These are phyloP conservation scores for Talaromyces funiculosus DNA, from an alignment of 2,329 filamentous ascomycete species.

Conservation along the genomic window DNA sequence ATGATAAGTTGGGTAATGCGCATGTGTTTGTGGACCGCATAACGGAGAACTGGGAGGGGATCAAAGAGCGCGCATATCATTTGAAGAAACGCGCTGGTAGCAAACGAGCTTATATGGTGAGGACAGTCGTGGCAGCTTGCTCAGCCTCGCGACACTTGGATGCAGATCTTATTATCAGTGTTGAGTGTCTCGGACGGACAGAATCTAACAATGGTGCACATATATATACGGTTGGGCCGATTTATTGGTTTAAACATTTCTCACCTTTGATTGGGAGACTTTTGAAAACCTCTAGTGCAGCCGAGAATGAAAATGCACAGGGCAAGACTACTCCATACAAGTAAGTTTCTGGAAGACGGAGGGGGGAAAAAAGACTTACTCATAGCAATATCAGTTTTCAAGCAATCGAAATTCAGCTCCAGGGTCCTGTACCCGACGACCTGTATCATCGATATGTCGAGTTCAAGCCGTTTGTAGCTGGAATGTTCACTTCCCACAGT, in stretches of 20 bases:
- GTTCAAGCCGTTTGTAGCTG: conserved; percentile 82
- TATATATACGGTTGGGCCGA: conserved; percentile 75
- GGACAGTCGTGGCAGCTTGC: conserved; percentile 62
- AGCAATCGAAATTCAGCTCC: conserved; percentile 82
- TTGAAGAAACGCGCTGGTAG: conserved; percentile 76
- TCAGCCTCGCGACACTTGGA: conserved; percentile 59
- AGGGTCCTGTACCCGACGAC: conserved; percentile 70
- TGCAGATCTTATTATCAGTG: conserved; percentile 65
- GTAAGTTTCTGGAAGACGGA: conserved; percentile 47
- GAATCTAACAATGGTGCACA: conserved; percentile 58
- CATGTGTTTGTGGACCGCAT: conserved; percentile 61
- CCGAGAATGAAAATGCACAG: conserved; percentile 50
- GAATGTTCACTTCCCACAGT: conserved; percentile 77
- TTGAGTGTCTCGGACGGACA: conserved; percentile 71
- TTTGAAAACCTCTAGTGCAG: conserved; percentile 63
- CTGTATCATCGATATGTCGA: conserved; percentile 92
- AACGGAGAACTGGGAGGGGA: conserved; percentile 61
- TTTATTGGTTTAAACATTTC: conserved; percentile 72
- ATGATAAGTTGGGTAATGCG: conserved; percentile 83
- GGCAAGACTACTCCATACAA: conserved; percentile 67
- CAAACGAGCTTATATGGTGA: conserved; percentile 76
- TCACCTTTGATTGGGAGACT: conserved; percentile 83
- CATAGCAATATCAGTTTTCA: conserved; percentile 61
- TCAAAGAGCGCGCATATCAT: conserved; percentile 59
- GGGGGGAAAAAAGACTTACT: not conserved